Conservation (phyloP, 1,139 yeast species). For the Saccharomyces hybrid region DNA sequence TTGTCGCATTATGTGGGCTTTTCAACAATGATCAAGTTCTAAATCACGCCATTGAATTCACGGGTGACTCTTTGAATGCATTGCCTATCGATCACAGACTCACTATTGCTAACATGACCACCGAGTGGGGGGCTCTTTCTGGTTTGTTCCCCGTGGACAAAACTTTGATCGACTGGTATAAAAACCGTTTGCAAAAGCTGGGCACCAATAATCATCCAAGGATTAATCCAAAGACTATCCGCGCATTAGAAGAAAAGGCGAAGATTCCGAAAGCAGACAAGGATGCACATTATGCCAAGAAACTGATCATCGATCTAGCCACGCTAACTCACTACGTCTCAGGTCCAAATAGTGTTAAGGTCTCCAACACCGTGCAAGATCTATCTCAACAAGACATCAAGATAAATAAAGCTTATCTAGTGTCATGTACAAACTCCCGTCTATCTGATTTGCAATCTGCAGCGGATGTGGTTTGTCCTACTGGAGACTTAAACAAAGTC, state of each 20-base stretch:
- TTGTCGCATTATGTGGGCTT: constrained; percentile 89
- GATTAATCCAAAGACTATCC: constrained; percentile 55
- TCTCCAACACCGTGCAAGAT: constrained; percentile 70
- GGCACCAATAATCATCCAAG: constrained; percentile 81
- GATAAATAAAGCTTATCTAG: constrained; percentile 90
- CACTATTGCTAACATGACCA: constrained; percentile 97
- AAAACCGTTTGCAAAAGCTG: constrained; percentile 50
- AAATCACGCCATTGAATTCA: constrained; percentile 95
- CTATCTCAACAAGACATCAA: constrained; percentile 65
- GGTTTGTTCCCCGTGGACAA: constrained; percentile 94
- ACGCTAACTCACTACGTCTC: constrained; percentile 86
- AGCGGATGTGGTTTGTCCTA: constrained; percentile 52
- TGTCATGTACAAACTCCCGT: constrained; percentile 96
- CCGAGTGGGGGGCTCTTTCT: constrained; percentile 99
- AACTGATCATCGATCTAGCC: constrained; percentile 70
- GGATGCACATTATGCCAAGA: constrained; percentile 83
- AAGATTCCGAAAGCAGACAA: constrained; percentile 46
- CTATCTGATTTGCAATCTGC: constrained; percentile 91
- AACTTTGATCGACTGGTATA: constrained; percentile 69
- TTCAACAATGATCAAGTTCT: constrained; percentile 95
- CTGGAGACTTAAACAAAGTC: constrained; percentile 34
- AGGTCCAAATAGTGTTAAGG: constrained; percentile 96
- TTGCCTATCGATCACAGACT: constrained; percentile 84
- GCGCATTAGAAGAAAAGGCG: constrained; percentile 23
- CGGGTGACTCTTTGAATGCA: constrained; percentile 73